Evolutionary conservation across 2,329 filamentous ascomycete genomes (phyloP), one percentile per base, ranked within the genome.

Genomic region (Didymosphaeria variabile): DNA sequence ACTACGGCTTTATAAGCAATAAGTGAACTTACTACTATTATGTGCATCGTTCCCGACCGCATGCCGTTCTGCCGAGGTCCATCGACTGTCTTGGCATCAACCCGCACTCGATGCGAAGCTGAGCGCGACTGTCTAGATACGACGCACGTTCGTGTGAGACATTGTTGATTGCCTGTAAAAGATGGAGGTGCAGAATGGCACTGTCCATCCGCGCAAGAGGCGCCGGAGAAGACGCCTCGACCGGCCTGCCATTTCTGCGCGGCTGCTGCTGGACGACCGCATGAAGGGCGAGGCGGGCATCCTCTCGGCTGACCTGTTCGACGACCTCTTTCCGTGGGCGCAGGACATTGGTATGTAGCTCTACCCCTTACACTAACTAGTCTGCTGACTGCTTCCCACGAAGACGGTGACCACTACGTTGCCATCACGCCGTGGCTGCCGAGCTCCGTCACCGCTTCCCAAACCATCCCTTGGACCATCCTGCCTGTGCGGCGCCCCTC

Each of bases 271-370:
- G 59, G 93, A 97, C 78, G 91, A 93, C 74, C 90, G 91, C 77
- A 85, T 97, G 71, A 92, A 90, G 79, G 92, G 92, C 56, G 92
- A 97, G 74, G 86, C 94, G 63, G 95, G 93, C 65, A 87, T 95
- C 66, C 80, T 98, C 56, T 97, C 94, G 13, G 90, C 93, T 71
- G 93, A 97, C 77, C 84, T 99, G 55, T 93, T 94, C 72, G 83
- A 86, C 50, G 91, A 96, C 73, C 85, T 98, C 55, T 93, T 96
- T 80, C 89, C 91, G 17, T 75, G 70, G 26, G 61, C 67, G 36
- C 70, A 60, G 32, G 52, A 45, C 26, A 42, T 58, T 31, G 73
- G 73, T 76, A 69, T 38, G 65, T 55, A 53, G 17, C 31, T 13
- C 15, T 13, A 13, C 3, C 19, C 26, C 29, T n/a, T 34, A 40